Percentiles rank a stretch among this genome's conserved stretches.
Conservation (phyloP, 257 asterid species). For the Ligustrum vulgare region DNA sequence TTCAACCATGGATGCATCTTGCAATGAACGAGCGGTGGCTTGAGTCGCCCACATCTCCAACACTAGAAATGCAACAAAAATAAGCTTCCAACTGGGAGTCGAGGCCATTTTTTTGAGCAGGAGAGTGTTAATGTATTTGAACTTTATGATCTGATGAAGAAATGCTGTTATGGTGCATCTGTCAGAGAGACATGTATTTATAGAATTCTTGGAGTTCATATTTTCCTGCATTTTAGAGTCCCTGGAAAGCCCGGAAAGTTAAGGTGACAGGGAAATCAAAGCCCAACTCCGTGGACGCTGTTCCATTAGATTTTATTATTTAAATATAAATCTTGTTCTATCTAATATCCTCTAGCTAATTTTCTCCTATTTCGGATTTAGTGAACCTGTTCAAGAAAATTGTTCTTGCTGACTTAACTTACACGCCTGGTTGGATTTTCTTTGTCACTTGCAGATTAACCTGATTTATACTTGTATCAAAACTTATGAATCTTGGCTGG, state of each 20-base stretch:
- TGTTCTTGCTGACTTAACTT: too few species aligned
- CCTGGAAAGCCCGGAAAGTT: slow-evolving; percentile 26
- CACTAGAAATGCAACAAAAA: not conserved
- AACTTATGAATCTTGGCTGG: too few species aligned
- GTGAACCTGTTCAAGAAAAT: not conserved
- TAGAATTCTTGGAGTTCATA: not conserved
- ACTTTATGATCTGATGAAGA: not conserved
- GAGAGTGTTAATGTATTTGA: not conserved
- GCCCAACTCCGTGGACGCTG: slow-evolving; percentile 16
- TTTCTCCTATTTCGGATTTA: not conserved
- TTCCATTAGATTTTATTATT: not conserved
- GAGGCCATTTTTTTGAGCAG: not conserved
- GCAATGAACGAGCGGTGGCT: not conserved
- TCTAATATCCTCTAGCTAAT: too few species aligned
- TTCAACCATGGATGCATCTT: not conserved
- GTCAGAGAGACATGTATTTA: not conserved
- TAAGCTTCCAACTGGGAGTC: not conserved
- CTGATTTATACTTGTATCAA: too few species aligned
- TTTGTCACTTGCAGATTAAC: too few species aligned
- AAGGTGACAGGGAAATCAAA: slow-evolving; percentile 4
- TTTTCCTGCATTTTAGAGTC: not conserved
- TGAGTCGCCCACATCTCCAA: not conserved
- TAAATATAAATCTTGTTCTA: too few species aligned
- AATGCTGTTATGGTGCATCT: not conserved
- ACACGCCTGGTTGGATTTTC: too few species aligned